Conservation (phyloP, 1,284 basidiomycete species). For the Pyrrhoderma lamaoense region DNA sequence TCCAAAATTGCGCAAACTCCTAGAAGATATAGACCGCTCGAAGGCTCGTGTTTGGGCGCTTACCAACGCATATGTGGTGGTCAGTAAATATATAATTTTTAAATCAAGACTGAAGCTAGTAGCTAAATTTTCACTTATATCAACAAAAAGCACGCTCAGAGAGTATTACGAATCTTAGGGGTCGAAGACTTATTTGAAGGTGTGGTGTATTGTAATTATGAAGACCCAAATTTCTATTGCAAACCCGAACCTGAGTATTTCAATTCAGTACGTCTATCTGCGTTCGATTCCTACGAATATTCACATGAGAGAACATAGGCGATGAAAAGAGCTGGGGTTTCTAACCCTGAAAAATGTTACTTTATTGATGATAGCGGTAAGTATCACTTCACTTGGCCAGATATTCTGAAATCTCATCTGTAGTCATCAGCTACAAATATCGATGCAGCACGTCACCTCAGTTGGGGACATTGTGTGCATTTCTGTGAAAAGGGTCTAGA, state of each 20-base stretch:
- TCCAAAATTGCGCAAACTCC: constrained; percentile 54
- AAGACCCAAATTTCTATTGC: constrained; percentile 62
- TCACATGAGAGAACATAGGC: constrained; percentile 39
- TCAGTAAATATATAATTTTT: constrained; percentile 30
- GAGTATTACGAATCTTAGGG: constrained; percentile 70
- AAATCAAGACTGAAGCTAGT: constrained; percentile 1
- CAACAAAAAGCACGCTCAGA: constrained; percentile 82
- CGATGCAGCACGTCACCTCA: constrained; percentile 51
- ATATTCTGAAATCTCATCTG: background rate
- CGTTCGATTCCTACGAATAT: background rate
- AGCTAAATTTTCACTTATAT: constrained; percentile 2
- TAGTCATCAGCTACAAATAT: constrained; percentile 39
- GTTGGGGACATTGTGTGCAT: constrained; percentile 67
- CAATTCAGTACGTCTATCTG: constrained; percentile 3
- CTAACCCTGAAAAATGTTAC: constrained; percentile 59
- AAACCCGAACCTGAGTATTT: constrained; percentile 75
- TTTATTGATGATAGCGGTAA: constrained; percentile 67
- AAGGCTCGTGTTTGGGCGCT: constrained; percentile 78
- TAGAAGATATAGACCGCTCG: constrained; percentile 71
- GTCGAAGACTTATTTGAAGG: constrained; percentile 75
- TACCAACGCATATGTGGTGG: constrained; percentile 75
- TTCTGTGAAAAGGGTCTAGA: constrained; percentile 63
- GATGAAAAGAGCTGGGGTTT: constrained; percentile 48
- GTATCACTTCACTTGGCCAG: too few species aligned
- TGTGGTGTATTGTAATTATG: constrained; percentile 78